A percentile compares a stretch with the other conserved stretches of the same genome.
phyloP scores from a whole-genome alignment of 371 early-diverging fungal genomes.

The Actinomortierella ambigua region DNA sequence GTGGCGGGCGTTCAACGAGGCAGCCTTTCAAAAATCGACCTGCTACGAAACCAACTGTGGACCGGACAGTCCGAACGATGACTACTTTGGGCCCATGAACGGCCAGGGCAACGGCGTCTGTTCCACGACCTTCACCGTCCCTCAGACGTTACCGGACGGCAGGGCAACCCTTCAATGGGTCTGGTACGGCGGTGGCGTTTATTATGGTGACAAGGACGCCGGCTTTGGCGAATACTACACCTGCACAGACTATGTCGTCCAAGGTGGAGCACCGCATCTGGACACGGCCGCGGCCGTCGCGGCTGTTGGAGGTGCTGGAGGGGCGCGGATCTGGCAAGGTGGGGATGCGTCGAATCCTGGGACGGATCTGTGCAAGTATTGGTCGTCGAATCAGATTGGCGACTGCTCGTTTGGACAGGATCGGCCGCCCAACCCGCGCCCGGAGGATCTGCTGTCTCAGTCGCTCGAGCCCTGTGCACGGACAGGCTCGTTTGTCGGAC shows the following conservation, averaged over 20 bases:
- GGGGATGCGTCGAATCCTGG: constrained; percentile 59
- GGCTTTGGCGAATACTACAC: constrained; percentile 63
- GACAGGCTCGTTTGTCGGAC: constrained; percentile 23
- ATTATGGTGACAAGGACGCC: constrained; percentile 52
- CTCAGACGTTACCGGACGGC: constrained; percentile 56
- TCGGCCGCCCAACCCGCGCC: constrained; percentile 25
- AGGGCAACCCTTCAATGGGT: constrained; percentile 63
- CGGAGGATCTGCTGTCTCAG: constrained; percentile 33
- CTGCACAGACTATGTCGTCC: constrained; percentile 56
- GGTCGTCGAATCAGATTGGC: constrained; percentile 59
- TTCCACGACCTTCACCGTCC: constrained; percentile 53
- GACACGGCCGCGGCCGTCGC: constrained; percentile 16
- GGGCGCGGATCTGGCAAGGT: constrained; percentile 45
- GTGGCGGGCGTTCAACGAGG: constrained; percentile 54
- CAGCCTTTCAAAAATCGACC: constrained; percentile 49
- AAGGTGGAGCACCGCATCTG: constrained; percentile 46
- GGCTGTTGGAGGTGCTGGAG: constrained; percentile 18
- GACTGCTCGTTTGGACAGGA: constrained; percentile 55
- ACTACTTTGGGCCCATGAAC: constrained; percentile 44
- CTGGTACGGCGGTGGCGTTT: constrained; percentile 66
- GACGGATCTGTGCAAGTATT: constrained; percentile 59
- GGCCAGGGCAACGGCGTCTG: constrained; percentile 53
- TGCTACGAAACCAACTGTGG: constrained; percentile 66
- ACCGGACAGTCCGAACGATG: constrained; percentile 43
- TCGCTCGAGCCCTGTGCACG: constrained; percentile 38